Evolutionary conservation across 2,329 filamentous ascomycete species (phyloP), one percentile per base, ranked within the genome.

Genomic region (Fusarium poae): DNA sequence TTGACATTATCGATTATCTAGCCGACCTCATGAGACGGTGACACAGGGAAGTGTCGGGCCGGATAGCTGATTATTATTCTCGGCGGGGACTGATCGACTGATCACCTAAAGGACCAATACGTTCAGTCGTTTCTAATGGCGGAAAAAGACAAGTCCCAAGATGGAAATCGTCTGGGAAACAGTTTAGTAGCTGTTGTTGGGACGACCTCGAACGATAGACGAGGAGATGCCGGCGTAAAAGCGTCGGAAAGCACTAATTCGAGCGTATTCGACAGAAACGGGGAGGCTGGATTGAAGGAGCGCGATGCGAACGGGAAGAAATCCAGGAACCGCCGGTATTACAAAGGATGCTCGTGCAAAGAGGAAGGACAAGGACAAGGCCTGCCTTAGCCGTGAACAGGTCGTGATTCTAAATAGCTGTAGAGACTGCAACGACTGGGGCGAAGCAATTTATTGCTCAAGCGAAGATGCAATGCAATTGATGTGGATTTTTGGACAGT

Each of bases 1-100:
- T 92, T 85, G 92, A 92, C 94, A 97, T 97, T 94, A 95, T 94
- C 88, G 85, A 94, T 94, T 94, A 92, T 83, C 77, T 82, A 80
- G 82, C 82, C 79, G 81, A 79, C 81, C 79, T 85, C 83, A 84
- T 85, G 72, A 71, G 74, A 74, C 65, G 68, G 71, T 66, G 72
- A 71, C 70, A 69, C 67, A 61, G 51, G 40, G 43, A 61, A 60
- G 68, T 74, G 73, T 57, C 70, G 45, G 73, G 73, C 66, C 70
- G 70, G 73, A 69, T 62, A 72, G 65, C 61, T 57, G 70, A 71
- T 71, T 70, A 72, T 74, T 74, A 72, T 73, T 70, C 69, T 70
- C 64, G 62, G 67, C 59, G 54, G 63, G 49, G 56, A 63, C 40
- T 52, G 62, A 56, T 45, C 42, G 43, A 59, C 66, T 44, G 48